Conservation (phyloP, 805 yeast species). For the Candida adriatica region DNA sequence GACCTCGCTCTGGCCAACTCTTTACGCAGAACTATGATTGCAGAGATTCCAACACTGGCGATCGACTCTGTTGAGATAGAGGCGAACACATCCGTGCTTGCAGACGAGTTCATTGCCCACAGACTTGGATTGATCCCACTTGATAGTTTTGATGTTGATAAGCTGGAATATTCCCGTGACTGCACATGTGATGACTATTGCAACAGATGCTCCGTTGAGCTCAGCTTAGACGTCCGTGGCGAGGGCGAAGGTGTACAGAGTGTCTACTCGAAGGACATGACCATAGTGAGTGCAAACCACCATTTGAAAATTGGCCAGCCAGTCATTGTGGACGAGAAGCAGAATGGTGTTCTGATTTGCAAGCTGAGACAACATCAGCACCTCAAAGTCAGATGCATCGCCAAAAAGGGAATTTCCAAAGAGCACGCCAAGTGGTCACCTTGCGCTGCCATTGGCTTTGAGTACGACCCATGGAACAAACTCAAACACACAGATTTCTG, state of each 20-base stretch:
- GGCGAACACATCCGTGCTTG: conserved; percentile 86
- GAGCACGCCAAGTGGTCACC: conserved; percentile 99
- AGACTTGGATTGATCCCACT: conserved; percentile 90
- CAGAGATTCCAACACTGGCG: conserved; percentile 96
- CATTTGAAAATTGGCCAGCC: conserved; percentile 66
- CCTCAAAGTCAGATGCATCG: conserved; percentile 81
- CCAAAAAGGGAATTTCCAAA: conserved; percentile 94
- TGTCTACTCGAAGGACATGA: conserved; percentile 80
- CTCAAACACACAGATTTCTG: conserved; percentile 92
- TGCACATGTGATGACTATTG: conserved; percentile 98
- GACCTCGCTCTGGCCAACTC: conserved; percentile 92
- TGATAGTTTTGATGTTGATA: conserved; percentile 75
- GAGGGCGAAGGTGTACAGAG: conserved; percentile 83
- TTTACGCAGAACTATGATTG: conserved; percentile 81
- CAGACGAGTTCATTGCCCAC: conserved; percentile 95
- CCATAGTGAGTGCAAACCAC: conserved; percentile 33
- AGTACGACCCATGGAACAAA: conserved; percentile 99
- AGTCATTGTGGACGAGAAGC: conserved; percentile 67
- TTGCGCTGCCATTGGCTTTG: conserved; percentile 91
- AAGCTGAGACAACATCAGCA: conserved; percentile 92
- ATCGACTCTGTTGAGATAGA: conserved; percentile 94
- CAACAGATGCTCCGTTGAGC: conserved; percentile 86
- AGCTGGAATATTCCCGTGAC: conserved; percentile 82
- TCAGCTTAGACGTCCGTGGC: conserved; percentile 82
- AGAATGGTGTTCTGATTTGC: conserved; percentile 85